phyloP scores from a whole-genome alignment of 208 protist genomes.

The Acanthamoeba healyi region DNA sequence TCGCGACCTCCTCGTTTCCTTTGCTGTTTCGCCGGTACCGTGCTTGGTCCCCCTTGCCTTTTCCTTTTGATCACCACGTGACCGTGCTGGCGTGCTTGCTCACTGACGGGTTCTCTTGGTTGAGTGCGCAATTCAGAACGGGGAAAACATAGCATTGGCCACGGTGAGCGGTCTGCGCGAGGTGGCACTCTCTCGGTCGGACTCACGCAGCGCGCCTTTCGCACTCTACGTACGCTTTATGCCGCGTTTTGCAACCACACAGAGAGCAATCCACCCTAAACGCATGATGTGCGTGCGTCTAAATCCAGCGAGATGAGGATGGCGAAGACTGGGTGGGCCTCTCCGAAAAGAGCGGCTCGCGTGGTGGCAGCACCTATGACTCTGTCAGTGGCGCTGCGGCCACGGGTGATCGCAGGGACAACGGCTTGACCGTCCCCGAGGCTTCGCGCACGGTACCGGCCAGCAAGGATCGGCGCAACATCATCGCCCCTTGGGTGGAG shows the following conservation, averaged over 20 bases:
- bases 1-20: conserved; percentile 62
- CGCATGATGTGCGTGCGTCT: neutral
- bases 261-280: neutral
- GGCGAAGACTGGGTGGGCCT: conserved; percentile 37
- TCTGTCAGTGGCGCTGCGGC: neutral
- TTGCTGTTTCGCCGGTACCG: conserved; percentile 52
- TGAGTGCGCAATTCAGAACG: neutral
- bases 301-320: conserved; percentile 37
- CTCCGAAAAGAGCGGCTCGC: neutral
- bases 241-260: neutral
- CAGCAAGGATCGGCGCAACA: conserved; percentile 50
- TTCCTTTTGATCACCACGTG: too few species aligned
- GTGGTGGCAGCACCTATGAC: too few species aligned
- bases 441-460: neutral
- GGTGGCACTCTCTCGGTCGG: neutral
- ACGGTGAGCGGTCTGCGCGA: conserved; percentile 52
- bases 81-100: neutral
- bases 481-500: conserved; percentile 31
- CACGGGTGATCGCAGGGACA: neutral
- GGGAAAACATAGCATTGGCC: neutral
- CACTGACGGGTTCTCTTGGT: neutral
- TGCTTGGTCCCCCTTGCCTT: neutral
- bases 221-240: neutral
- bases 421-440: neutral
- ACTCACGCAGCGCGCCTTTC: neutral